phyloP scores from a whole-genome alignment of 768 basidiomycete genomes.

The Asterophora lycoperdoides region DNA sequence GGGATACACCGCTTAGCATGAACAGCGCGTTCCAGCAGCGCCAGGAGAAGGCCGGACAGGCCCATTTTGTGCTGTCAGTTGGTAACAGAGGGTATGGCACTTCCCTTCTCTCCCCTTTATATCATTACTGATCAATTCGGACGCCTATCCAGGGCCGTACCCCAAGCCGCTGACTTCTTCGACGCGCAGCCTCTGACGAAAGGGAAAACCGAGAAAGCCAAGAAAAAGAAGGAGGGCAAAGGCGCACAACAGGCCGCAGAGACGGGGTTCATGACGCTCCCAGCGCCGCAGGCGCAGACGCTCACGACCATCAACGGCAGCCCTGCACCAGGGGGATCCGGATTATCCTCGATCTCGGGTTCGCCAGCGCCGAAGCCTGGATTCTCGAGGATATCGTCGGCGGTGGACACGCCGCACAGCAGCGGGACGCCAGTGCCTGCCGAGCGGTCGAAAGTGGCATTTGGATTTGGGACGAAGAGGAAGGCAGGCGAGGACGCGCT shows the following conservation, averaged over 20 bases:
- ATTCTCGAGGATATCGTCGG: conserved; percentile 71
- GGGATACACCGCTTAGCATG: conserved; percentile 96
- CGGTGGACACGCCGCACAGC: conserved; percentile 47
- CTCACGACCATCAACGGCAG: conserved; percentile 40
- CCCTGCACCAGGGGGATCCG: conserved; percentile 33
- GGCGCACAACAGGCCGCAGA: conserved; percentile 41
- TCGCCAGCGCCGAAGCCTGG: conserved; percentile 70
- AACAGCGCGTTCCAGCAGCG: conserved; percentile 89
- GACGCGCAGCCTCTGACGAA: conserved; percentile 79
- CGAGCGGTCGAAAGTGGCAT: conserved; percentile 71
- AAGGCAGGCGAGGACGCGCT: conserved; percentile 71
- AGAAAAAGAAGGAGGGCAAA: conserved; percentile 76
- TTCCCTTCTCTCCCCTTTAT: not conserved
- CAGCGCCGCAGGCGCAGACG: conserved; percentile 46
- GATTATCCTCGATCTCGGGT: conserved; percentile 34
- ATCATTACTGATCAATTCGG: not conserved
- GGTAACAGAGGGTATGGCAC: conserved; percentile 81
- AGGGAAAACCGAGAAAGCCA: conserved; percentile 77
- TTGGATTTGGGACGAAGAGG: conserved; percentile 76
- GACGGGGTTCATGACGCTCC: conserved; percentile 69
- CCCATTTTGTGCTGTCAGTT: conserved; percentile 93
- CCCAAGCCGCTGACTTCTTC: conserved; percentile 78
- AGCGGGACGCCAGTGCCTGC: conserved; percentile 54
- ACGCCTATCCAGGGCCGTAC: conserved; percentile 59
- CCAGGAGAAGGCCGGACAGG: conserved; percentile 92